Evolutionary conservation across 2,329 filamentous ascomycete genomes (phyloP).

Genomic region (Aspergillus pseudoviridinutans): DNA sequence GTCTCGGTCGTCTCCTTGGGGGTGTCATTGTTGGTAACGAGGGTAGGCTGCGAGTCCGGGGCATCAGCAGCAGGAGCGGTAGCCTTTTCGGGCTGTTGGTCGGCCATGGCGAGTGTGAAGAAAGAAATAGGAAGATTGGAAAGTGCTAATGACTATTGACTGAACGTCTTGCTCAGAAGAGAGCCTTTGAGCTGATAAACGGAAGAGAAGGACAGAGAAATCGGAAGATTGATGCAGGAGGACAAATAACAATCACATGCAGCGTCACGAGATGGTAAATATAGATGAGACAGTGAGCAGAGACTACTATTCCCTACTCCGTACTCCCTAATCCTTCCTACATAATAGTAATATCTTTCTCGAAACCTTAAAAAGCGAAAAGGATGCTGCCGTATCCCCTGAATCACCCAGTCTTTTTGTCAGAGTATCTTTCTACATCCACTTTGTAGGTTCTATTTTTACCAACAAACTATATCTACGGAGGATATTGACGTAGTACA

Average conservation of each 20-base stretch:
- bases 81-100: conserved; percentile 18
- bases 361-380: background rate
- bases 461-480: background rate
- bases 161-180: background rate
- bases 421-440: background rate
- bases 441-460: background rate
- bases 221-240: background rate
- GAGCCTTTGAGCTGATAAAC: background rate
- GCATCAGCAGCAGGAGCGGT: conserved; percentile 9
- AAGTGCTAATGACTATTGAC: background rate
- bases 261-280: background rate
- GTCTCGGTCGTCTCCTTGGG: background rate
- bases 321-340: background rate
- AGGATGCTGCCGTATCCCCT: background rate
- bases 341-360: background rate
- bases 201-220: background rate
- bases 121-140: conserved; percentile 1
- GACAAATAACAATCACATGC: conserved; percentile 1
- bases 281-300: background rate
- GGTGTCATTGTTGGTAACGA: conserved; percentile 4
- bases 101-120: conserved; percentile 14
- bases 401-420: background rate
- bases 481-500: background rate
- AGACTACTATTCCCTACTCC: too few relatives aligned
- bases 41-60: conserved; percentile 4